Evolutionary conservation across 495 filamentous ascomycete genomes (phyloP), one percentile per base, ranked within the genome.

Genomic region (Tuber magnatum): DNA sequence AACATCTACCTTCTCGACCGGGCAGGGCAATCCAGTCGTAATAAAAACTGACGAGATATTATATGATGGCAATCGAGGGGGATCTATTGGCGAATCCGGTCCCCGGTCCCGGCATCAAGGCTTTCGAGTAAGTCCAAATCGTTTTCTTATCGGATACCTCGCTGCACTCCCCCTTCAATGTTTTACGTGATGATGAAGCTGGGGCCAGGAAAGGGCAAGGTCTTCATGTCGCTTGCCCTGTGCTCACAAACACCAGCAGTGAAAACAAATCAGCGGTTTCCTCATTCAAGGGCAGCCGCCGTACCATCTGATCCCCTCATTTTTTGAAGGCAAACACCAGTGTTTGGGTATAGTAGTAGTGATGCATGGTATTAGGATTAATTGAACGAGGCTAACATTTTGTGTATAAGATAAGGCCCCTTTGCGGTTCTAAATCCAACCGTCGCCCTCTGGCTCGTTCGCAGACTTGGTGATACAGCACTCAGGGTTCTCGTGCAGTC

Each of bases 171-270:
- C 35, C 73, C 73, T 43, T 42, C 69, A 35, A 14, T 61, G 40
- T 65, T 32, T 35, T 56, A 69, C 48, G 78, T 81, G 80, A 81
- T 81, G 80, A 81, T 74, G 76, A 81, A 78, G 80, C 79, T 81
- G 80, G 80, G 80, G 80, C 80, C 80, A 81, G 71, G 80, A 81
- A 76, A 81, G 75, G 75, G 74, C 38, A 80, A 81, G 80, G 80
- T 78, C 78, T 76, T 74, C 61, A 68, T 70, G 75, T 81, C 80
- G 80, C 79, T 81, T 61, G 69, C 75, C 79, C 79, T 24, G 46
- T 81, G 80, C 75, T 81, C 80, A 74, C 74, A 79, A 81, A 78
- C 74, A 78, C 79, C 79, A 81, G 80, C 80, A 12, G 20, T 65
- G n/a, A 28, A 65, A 65, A 65, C 56, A 65, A 5, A 65, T 32